Conservation (phyloP, 108 stramenopile species). For the Skeletonema costatum region DNA sequence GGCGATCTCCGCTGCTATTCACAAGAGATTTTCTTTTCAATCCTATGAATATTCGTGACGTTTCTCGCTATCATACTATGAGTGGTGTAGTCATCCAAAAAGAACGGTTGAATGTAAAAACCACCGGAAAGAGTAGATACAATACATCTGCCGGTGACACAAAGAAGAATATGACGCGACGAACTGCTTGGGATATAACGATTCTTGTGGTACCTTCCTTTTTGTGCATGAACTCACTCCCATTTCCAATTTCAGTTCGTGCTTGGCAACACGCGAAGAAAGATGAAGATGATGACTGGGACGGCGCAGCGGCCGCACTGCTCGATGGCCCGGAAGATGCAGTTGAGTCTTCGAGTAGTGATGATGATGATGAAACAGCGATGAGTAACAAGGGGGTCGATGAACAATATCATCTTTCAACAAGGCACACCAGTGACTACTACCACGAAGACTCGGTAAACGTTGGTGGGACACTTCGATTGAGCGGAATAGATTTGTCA, state of each 20-base stretch:
- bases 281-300: slow-evolving; percentile 28
- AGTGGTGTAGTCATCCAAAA: slow-evolving; percentile 40
- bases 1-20: slow-evolving; percentile 41
- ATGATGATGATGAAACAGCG: slow-evolving; percentile 26
- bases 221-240: slow-evolving; percentile 37
- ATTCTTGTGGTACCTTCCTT: slow-evolving; percentile 39
- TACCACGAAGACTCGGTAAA: slow-evolving; percentile 7
- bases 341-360: slow-evolving; percentile 32
- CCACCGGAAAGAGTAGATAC: background rate
- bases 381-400: slow-evolving; percentile 7
- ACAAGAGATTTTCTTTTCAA: slow-evolving; percentile 49
- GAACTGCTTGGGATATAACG: slow-evolving; percentile 48
- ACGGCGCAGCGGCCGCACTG: background rate
- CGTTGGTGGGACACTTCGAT: slow-evolving; percentile 22
- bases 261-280: slow-evolving; percentile 26
- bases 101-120: slow-evolving; percentile 29
- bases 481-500: slow-evolving; percentile 44
- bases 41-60: slow-evolving; percentile 24
- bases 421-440: background rate
- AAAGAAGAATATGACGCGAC: slow-evolving; percentile 1
- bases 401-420: slow-evolving; percentile 22
- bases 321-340: slow-evolving; percentile 5
- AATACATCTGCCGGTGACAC: slow-evolving; percentile 5
- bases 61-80: slow-evolving; percentile 33
- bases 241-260: slow-evolving; percentile 30